These are phyloP conservation scores for Dillenia suffruticosa DNA, from an alignment of 164 flowering plant species.

Conservation along the genomic window DNA sequence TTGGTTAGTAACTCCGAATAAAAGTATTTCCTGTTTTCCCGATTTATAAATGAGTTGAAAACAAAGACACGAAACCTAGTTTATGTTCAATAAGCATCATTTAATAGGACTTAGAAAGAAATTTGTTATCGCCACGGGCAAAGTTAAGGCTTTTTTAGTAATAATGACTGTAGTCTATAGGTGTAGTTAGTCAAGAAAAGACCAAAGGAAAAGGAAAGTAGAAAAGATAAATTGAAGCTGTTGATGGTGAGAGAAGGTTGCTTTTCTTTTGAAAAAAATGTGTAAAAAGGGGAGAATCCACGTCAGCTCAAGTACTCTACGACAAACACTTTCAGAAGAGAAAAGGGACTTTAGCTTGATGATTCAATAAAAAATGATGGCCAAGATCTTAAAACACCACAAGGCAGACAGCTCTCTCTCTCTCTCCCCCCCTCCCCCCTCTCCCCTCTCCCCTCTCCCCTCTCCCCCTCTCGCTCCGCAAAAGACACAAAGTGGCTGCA, in stretches of 20 bases:
- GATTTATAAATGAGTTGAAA: too few species aligned
- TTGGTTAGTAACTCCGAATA: too few species aligned
- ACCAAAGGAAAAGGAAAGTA: background rate
- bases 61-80: too few species aligned
- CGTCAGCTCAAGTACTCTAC: conserved; percentile 26
- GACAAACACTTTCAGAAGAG: conserved; percentile 39
- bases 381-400: conserved; percentile 5
- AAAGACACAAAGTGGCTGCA: background rate
- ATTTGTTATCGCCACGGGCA: too few species aligned
- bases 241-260: background rate
- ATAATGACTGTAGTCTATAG: too few species aligned
- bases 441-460: background rate
- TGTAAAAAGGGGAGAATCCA: conserved; percentile 23
- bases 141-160: too few species aligned
- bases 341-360: conserved; percentile 30
- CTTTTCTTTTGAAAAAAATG: conserved; percentile 4
- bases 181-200: too few species aligned
- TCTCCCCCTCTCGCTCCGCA: background rate
- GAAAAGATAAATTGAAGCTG: background rate
- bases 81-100: too few species aligned
- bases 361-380: conserved; percentile 18
- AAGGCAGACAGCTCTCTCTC: conserved; percentile 6
- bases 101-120: too few species aligned
- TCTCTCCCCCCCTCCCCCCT: conserved; percentile 6
- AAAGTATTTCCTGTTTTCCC: too few species aligned